Conservation (phyloP, 805 yeast genomes). For the Cyberlindnera lachancei region DNA sequence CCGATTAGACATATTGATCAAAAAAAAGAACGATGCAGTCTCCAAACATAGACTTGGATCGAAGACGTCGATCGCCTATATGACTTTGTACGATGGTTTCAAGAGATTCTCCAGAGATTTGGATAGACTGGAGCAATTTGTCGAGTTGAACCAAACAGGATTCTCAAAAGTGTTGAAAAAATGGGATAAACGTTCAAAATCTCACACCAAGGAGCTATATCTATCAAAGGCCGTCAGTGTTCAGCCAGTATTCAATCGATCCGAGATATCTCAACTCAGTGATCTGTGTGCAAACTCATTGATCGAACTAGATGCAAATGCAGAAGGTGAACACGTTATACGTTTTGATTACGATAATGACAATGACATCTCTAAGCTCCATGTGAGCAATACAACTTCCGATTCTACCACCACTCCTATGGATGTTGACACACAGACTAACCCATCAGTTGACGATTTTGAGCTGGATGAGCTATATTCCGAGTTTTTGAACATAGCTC, state of each 20-base stretch:
- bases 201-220: conserved; percentile 89
- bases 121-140: conserved; percentile 83
- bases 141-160: conserved; percentile 92
- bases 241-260: conserved; percentile 92
- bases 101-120: conserved; percentile 85
- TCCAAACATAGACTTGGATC: conserved; percentile 38
- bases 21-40: conserved; percentile 52
- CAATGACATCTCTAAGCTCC: conserved; percentile 13
- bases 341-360: conserved; percentile 20
- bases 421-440: conserved; percentile 2
- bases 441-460: conserved; percentile 26
- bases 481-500: conserved; percentile 53
- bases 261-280: conserved; percentile 75
- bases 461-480: conserved; percentile 66
- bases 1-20: conserved; percentile 66
- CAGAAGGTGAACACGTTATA: conserved; percentile 39
- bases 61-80: conserved; percentile 68
- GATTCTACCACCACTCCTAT: background rate
- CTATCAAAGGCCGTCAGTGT: conserved; percentile 89
- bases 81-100: conserved; percentile 81
- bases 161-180: conserved; percentile 92
- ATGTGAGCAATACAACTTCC: conserved; percentile 6
- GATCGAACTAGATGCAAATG: conserved; percentile 67
- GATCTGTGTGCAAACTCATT: conserved; percentile 62
- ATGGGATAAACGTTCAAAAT: conserved; percentile 96